Evolutionary conservation across 306 rosid species (phyloP), one percentile per base, ranked within the genome.

Genomic region (Fragaria iinumae): DNA sequence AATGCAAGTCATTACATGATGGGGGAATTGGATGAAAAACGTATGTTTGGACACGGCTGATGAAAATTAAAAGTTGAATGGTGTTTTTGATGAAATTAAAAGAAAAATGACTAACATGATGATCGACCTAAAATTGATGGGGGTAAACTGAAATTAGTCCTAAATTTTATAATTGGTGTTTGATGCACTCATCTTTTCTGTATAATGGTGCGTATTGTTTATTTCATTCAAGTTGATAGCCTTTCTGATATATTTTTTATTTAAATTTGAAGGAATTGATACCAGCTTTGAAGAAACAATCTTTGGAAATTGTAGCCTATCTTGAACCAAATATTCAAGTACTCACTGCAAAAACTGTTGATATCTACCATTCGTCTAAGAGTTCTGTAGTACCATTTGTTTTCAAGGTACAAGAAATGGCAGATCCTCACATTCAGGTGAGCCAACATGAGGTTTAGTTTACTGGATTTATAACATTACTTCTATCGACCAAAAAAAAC

Each of bases 241-340:
- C 27, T 27, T 69, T 67, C 50, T 67, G 41, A 20, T 55, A 29
- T 36, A 8, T 6, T 53, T 69, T 20, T 39, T 7, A 14, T 38
- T 75, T 62, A 79, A 23, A 71, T 79, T 36, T 80, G 80, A 36
- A 87, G 89, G 79, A 83, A 45, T 69, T 82, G 82, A 50, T 84
- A 13, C 88, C 79, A 67, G 48, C 45, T 39, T 27, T 86, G 81
- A 79, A 68, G 80, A 77, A 69, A 64, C 80, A 74, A 45, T 74
- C 74, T 72, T 67, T 71, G 67, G 70, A 65, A 73, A 78, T 76
- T 67, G 23, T 73, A 69, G 78, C 73, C 18, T 70, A 55, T 52
- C 49, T 80, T 44, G 53, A 71, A 67, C 72, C 84, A 11, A 69
- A 70, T 59, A 14, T 77, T 71, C 84, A 64, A 55, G 49, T 63